These are phyloP conservation scores for Hordeum pubiflorum DNA, from an alignment of 202 grass and related monocot genomes.

Conservation along the genomic window DNA sequence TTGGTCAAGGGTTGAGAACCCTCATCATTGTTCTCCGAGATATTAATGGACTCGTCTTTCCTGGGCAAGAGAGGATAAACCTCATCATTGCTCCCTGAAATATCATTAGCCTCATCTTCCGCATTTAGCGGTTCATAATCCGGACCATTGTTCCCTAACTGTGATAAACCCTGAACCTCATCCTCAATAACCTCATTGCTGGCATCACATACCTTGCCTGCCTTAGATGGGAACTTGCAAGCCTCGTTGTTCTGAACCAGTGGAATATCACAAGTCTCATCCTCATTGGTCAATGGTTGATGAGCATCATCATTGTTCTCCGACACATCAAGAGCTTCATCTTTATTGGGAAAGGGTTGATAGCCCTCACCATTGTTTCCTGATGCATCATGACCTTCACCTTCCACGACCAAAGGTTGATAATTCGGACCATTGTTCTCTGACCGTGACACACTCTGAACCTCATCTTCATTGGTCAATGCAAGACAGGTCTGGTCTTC, in stretches of 20 bases:
- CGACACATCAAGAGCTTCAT: constrained; percentile 4
- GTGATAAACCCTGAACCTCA: neutral
- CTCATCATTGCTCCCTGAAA: constrained; percentile 6
- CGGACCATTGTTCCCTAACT: neutral
- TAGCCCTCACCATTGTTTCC: neutral
- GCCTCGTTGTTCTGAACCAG: neutral
- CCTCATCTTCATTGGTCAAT: neutral
- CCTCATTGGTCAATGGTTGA: constrained; percentile 11
- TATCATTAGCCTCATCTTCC: constrained; percentile 16
- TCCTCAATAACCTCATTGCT: neutral
- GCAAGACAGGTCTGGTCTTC: neutral
- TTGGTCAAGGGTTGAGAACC: neutral
- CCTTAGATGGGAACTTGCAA: neutral
- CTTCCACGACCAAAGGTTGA: neutral
- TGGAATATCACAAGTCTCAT: constrained; percentile 16
- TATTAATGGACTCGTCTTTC: constrained; percentile 15
- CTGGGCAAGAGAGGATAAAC: constrained; percentile 13
- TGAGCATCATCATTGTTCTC: neutral
- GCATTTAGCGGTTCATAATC: neutral
- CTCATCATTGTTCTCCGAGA: constrained; percentile 4
- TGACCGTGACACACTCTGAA: neutral
- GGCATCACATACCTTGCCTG: neutral
- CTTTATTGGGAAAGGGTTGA: neutral
- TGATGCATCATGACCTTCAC: neutral
- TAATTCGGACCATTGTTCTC: neutral